Evolutionary conservation across 139 green algal species (phyloP), one percentile per base, ranked within the genome.

Genomic region (Chlorella sp.): DNA sequence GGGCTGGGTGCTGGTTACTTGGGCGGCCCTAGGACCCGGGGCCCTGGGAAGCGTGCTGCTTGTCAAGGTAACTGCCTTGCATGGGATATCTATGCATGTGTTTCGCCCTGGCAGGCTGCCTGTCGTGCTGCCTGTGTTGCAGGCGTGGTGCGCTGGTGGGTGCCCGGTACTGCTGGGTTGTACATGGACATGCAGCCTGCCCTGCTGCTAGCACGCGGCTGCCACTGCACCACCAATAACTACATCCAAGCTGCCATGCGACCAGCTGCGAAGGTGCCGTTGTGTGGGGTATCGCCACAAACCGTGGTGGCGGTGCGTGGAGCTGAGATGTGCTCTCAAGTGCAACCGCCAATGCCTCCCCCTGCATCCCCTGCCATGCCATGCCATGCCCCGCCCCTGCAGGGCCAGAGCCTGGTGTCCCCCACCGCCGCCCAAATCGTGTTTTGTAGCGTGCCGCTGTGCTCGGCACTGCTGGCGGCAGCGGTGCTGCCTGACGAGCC

Each of bases 361-460:
- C n/a, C 28, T 42, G n/a, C 76, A 7, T 57, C 36, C 26, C 18
- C 37, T 81, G 34, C 37, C 36, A 48, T 16, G 0, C 77, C 77
- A 28, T 34, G 3, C 34, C 36, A 0, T 4, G 36, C n/a, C 21
- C n/a, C 3, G 22, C 32, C 0, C 32, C 40, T 85, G 60, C 86
- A 90, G 86, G 90, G 90, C 16, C 90, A 93, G 81, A 76, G 80
- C 42, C 39, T 93, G 26, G 81, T 93, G 66, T 60, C 79, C 30
- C 85, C 90, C 12, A 90, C 81, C 16, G 87, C 87, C 22, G 90
- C 90, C 3, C 87, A 90, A 81, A 82, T 93, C 12, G 79, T 89
- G 36, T 93, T 93, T 64, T 85, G 77, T 24, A 89, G 42, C 1
- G 82, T 91, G 53, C 90, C 90, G 7, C 69, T 93, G 4, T 93